Evolutionary conservation across 2,329 filamentous ascomycete genomes (phyloP).

Genomic region (Talaromyces sp.): DNA sequence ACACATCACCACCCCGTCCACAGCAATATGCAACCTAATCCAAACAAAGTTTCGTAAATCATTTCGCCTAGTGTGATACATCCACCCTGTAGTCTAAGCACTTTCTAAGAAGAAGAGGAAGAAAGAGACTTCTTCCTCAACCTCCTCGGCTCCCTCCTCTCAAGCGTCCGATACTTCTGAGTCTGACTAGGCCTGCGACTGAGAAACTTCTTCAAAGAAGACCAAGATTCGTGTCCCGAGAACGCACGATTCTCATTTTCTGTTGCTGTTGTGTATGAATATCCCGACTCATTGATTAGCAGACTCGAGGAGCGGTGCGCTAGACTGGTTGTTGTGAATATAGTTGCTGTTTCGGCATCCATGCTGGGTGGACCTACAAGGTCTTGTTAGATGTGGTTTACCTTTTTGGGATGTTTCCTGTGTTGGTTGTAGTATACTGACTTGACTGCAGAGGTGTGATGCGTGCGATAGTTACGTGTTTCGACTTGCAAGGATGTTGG

Average conservation of each 20-base stretch:
- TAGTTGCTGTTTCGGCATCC: constrained; percentile 19
- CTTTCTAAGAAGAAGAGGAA: not conserved
- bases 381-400: not conserved
- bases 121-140: constrained; percentile 24
- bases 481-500: constrained; percentile 10
- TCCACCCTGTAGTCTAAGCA: not conserved
- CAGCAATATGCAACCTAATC: not conserved
- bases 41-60: not conserved
- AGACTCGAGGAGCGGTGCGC: constrained; percentile 17
- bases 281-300: constrained; percentile 16
- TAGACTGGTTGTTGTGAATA: constrained; percentile 9
- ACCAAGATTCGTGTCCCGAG: constrained; percentile 4
- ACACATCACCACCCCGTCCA: not conserved
- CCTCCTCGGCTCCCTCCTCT: constrained; percentile 27
- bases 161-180: constrained; percentile 26
- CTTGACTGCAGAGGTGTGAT: not conserved
- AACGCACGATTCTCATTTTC: not conserved
- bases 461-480: constrained; percentile 1
- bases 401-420: too few species aligned
- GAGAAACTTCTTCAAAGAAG: constrained; percentile 26
- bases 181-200: constrained; percentile 23
- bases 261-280: constrained; percentile 4
- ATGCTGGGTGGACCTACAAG: too few species aligned
- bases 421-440: not conserved
- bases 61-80: not conserved